A percentile compares a stretch with the other conserved stretches of the same genome.
phyloP scores from a whole-genome alignment of 148 eudicot species.

The Fagopyrum homotropicum region DNA sequence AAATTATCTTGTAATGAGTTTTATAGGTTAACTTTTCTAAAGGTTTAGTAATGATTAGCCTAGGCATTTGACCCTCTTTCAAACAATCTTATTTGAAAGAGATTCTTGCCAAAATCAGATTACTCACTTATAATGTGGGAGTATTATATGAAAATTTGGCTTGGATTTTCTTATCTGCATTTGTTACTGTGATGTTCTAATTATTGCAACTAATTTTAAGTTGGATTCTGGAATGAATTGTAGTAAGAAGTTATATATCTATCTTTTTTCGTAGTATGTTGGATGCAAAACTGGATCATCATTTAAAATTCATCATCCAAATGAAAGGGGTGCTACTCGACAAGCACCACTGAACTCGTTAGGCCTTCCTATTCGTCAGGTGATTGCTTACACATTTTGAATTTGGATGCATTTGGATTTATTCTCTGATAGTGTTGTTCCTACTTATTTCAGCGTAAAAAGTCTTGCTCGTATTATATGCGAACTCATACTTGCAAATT shows the following conservation, averaged over 20 bases:
- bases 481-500: constrained; percentile 16
- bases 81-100: background rate
- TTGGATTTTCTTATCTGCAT: background rate
- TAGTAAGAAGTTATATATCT: background rate
- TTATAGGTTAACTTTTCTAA: background rate
- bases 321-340: constrained; percentile 27
- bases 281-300: constrained; percentile 43
- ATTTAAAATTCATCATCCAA: constrained; percentile 54
- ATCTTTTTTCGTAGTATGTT: background rate
- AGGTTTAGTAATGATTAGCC: background rate
- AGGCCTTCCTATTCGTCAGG: constrained; percentile 51
- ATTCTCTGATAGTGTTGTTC: background rate
- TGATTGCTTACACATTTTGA: constrained; percentile 5
- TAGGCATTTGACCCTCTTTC: background rate
- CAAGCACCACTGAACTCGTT: constrained; percentile 27
- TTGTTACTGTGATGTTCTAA: background rate
- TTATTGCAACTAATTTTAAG: background rate
- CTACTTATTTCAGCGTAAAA: background rate
- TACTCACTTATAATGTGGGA: background rate
- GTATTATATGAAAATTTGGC: background rate
- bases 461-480: constrained; percentile 13
- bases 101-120: background rate
- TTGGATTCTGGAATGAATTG: background rate
- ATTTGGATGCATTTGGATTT: background rate
- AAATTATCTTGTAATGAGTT: background rate